Evolutionary conservation across 176 grass and related monocot genomes (phyloP).

Genomic region (Canna indica): DNA sequence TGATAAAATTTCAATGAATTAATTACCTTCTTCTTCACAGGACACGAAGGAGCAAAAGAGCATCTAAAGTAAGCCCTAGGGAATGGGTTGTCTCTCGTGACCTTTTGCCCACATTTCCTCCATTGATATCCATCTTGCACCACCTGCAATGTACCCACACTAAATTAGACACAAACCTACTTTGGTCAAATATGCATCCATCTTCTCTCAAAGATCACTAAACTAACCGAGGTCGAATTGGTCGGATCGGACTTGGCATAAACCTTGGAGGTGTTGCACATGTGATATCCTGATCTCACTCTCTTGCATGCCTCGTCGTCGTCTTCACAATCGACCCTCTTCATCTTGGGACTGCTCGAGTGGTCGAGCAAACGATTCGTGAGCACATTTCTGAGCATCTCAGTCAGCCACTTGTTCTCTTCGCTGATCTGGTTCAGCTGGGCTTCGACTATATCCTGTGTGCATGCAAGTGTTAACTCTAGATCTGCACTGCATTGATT

Average conservation of each 20-base stretch:
- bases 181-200: background rate
- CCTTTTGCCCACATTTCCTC: constrained; percentile 37
- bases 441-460: constrained; percentile 30
- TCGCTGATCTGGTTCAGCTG: constrained; percentile 26
- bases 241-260: background rate
- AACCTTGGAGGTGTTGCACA: background rate
- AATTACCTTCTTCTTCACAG: constrained; percentile 47
- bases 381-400: constrained; percentile 23
- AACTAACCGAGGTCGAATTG: background rate
- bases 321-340: background rate
- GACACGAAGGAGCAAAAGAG: constrained; percentile 41
- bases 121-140: constrained; percentile 39
- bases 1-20: background rate
- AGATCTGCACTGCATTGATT: too few relatives aligned
- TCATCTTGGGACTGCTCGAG: background rate
- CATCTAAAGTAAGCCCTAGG: constrained; percentile 54
- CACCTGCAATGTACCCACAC: background rate
- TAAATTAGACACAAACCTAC: background rate
- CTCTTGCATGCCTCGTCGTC: background rate
- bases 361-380: background rate
- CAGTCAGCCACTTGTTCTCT: constrained; percentile 31
- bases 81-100: constrained; percentile 52
- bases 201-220: background rate
- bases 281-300: background rate
- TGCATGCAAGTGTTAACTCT: too few relatives aligned